A percentile compares a stretch with the other conserved stretches of the same genome.
Evolutionary conservation across 148 eudicot species (phyloP).

Genomic region (Selenicereus undatus): DNA sequence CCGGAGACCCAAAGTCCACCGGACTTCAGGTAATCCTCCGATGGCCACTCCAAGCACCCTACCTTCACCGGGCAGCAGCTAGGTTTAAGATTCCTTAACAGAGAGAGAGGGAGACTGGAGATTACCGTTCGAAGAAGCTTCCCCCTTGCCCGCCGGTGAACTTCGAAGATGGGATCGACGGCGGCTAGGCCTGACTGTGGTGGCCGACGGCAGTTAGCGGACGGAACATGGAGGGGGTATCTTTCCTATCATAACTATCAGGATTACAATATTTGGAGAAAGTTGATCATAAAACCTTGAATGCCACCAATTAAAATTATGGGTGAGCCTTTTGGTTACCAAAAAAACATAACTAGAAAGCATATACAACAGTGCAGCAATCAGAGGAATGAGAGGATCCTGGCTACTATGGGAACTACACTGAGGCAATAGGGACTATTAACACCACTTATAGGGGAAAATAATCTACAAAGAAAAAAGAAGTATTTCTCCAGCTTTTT

Average conservation of each 20-base stretch:
- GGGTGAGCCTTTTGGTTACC: neutral
- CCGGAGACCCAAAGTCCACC: too few relatives aligned
- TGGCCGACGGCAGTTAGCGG: too few relatives aligned
- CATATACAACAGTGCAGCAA: neutral
- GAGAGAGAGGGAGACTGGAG: too few relatives aligned
- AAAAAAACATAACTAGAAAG: neutral
- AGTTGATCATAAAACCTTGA: neutral
- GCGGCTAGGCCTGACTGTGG: too few relatives aligned
- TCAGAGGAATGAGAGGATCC: neutral
- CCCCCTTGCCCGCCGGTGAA: too few relatives aligned
- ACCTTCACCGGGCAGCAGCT: too few relatives aligned
- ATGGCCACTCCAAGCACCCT: too few relatives aligned
- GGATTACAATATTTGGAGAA: neutral
- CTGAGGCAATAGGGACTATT: neutral
- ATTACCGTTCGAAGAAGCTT: too few relatives aligned
- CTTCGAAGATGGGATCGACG: too few relatives aligned
- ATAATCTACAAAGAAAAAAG: neutral
- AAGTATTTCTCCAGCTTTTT: neutral
- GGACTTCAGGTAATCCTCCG: too few relatives aligned
- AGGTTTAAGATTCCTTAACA: too few relatives aligned
- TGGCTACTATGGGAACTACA: neutral
- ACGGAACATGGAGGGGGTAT: too few relatives aligned
- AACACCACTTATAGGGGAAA: neutral
- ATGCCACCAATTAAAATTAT: neutral
- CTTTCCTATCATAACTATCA: neutral